Base-by-base conservation (phyloP, 306 rosid genomes). In the Malus sylvestris region DNA sequence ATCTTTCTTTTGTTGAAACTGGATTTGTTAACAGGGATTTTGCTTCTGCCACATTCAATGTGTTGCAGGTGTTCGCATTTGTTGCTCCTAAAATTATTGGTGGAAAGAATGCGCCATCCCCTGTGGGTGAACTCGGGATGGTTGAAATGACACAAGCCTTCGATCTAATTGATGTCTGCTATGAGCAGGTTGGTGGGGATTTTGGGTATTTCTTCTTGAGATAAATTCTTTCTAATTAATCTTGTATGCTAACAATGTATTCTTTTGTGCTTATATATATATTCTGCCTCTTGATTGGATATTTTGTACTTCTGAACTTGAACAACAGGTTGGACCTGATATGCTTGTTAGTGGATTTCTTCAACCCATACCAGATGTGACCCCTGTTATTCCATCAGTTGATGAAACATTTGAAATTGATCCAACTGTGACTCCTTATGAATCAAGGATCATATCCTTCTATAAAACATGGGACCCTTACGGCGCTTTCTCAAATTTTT, bases 71-170 rank as follows among this genome's bases (percentile, higher is more conserved):
- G 75, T 88, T 44, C 81, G 97, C 99, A 68, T 89, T 92, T 83
- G 87, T 95, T 84, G 97, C 99, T 72, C 99, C 99, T 53, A 95
- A 95, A 83, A 95, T 95, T 76, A 95, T 95, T 76, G 97, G 97
- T 23, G 99, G 97, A 46, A 88, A 82, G 85, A 73, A 83, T 80
- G 97, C 97, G 5, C 97, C 99, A 32, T 81, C 97, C 70, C 99
- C 99, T 49, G 99, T 95, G 64, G 93, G 97, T 75, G 97, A 95
- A 80, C 97, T 95, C 30, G 99, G 97, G 84, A 95, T 95, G 99
- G 97, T 95, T 81, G 97, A 95, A 89, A 95, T 92, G 97, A 79
- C 99, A 73, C 99, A 92, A 79, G 97, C 99, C 68, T 79, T 92
- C 69, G 84, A 89, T 78, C 85, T 95, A 68, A 86, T 85, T 82